Base-by-base conservation (phyloP, 2,329 filamentous ascomycete species). In the Cladosporium sp. region DNA sequence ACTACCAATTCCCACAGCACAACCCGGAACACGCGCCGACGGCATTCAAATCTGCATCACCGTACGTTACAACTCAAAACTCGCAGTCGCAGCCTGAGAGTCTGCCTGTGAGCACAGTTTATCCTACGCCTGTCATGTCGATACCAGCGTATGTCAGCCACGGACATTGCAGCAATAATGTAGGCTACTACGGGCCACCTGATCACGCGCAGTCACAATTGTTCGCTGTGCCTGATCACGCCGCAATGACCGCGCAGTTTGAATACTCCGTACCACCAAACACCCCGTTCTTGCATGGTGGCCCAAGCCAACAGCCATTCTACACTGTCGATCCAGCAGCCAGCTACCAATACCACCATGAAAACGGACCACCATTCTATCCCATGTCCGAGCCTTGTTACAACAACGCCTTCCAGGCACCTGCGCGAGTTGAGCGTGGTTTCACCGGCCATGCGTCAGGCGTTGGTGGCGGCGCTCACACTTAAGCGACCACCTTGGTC, bases 61-160 rank as follows among this genome's bases (percentile, higher is more conserved):
- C 35, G 11, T 64, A 66, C 28, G 62, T 49, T 26, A 23, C 40
- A 46, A 68, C 40, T n/a, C 66, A 70, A n/a, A 23, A 68, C 1
- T 65, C 70, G 6, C 68, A 71, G 53, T 69, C 72, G 31, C 68
- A 70, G 29, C 69, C 71, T 37, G 68, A 72, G 16, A 57, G 29
- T 18, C 33, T 55, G 28, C n/a, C 67, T 8, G 52, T 69, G n/a
- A 57, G 33, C 11, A 10, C 28, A 18, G 26, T 11, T 31, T 29
- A 23, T 33, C 28, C 52, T 18, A n/a, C 52, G n/a, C 52, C 52
- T 55, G 52, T 55, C 4, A n/a, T 31, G 28, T 33, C 52, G n/a
- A n/a, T 31, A 16, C 8, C 28, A 21, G 14, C 28, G 1, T 55
- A 55, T n/a, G 16, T 33, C 5, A 5, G 52, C 28, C 28, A 33